Evolutionary conservation across 345 rosid genomes (phyloP).

Genomic region (Raphanus sativus): DNA sequence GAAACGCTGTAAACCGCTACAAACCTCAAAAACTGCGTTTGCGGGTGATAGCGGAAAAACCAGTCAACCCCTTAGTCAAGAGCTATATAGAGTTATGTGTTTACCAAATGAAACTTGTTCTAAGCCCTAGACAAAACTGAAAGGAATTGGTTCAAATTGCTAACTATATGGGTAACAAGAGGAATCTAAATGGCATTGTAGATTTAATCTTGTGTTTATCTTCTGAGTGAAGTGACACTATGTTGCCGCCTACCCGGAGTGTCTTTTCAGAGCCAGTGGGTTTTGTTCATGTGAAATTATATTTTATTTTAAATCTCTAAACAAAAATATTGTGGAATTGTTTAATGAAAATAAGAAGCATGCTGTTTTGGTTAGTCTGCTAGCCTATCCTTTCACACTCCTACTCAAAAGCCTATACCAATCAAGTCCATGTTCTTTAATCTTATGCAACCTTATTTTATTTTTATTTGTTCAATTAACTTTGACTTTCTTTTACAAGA

Average conservation of each 20-base stretch:
- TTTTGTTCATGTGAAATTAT: not conserved
- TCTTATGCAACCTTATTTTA: not conserved
- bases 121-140: not conserved
- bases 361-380: slow-evolving; percentile 18
- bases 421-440: slow-evolving; percentile 19
- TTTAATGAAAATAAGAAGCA: slow-evolving; percentile 8
- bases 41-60: no score
- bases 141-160: slow-evolving; percentile 23
- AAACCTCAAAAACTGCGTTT: no score
- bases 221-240: slow-evolving; percentile 32
- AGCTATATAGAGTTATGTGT: not conserved
- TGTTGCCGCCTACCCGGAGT: slow-evolving; percentile 26
- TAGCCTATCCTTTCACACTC: slow-evolving; percentile 31
- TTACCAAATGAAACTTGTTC: not conserved
- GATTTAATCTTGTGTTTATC: not conserved
- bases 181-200: slow-evolving; percentile 22
- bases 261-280: slow-evolving; percentile 23
- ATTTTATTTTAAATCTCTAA: not conserved
- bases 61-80: no score
- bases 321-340: not conserved
- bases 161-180: slow-evolving; percentile 28
- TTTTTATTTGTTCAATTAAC: not conserved
- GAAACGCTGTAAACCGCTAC: no score
- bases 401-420: slow-evolving; percentile 33
- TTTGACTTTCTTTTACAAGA: slow-evolving; percentile 16